phyloP scores from a whole-genome alignment of 2,329 filamentous ascomycete species.

The Mycogone perniciosa region DNA sequence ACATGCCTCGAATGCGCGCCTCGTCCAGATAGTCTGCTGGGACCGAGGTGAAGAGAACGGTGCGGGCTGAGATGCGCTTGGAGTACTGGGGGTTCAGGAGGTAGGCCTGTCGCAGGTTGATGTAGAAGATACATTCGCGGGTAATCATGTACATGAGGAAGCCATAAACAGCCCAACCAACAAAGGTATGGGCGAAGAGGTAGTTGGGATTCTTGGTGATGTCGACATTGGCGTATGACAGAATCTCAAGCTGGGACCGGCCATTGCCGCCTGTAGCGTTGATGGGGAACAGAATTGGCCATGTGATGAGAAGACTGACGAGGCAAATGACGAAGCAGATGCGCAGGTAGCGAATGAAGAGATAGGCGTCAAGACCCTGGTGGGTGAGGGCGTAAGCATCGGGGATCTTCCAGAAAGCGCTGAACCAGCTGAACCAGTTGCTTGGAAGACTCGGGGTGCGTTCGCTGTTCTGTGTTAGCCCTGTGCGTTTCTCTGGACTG shows the following conservation, averaged over 20 bases:
- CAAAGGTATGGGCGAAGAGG: constrained; percentile 73
- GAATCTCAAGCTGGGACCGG: constrained; percentile 53
- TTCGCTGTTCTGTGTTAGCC: constrained; percentile 34
- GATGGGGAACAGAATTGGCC: constrained; percentile 77
- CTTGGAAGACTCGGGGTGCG: constrained; percentile 49
- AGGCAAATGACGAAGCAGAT: constrained; percentile 71
- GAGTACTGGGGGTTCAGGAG: constrained; percentile 78
- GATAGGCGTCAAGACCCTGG: constrained; percentile 80
- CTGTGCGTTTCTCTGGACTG: background rate
- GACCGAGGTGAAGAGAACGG: constrained; percentile 86
- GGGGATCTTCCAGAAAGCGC: constrained; percentile 53
- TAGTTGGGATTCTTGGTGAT: constrained; percentile 53
- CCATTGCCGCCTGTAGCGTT: constrained; percentile 73
- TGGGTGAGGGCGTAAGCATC: constrained; percentile 81
- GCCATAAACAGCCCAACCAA: constrained; percentile 76
- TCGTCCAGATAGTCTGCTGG: constrained; percentile 71
- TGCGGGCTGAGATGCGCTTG: constrained; percentile 79
- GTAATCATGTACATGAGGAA: constrained; percentile 89
- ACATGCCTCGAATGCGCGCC: constrained; percentile 65
- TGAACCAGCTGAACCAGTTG: constrained; percentile 58
- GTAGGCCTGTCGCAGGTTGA: constrained; percentile 91
- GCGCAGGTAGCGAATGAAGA: constrained; percentile 81
- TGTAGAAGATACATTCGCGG: constrained; percentile 85
- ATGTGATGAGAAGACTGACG: constrained; percentile 73
- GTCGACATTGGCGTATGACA: constrained; percentile 34